These are phyloP conservation scores for Tolypocladium sp. DNA, from an alignment of 2,329 filamentous ascomycete genomes.

Conservation along the genomic window DNA sequence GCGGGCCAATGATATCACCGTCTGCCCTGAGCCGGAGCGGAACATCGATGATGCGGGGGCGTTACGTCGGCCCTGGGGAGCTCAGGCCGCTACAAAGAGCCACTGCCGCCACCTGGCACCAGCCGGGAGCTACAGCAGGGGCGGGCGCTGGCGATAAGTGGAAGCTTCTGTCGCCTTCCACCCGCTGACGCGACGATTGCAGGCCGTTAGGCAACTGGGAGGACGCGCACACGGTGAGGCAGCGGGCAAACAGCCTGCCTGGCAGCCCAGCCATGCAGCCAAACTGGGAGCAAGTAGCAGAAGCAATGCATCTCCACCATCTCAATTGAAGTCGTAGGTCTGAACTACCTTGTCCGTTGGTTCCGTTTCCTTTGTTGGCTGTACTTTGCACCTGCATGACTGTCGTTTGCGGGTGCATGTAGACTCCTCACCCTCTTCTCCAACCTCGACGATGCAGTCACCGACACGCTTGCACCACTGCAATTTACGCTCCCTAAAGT, in stretches of 20 bases:
- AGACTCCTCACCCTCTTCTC: too few relatives aligned
- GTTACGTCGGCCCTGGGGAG: background rate
- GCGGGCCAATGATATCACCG: conserved; percentile 25
- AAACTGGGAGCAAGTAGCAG: background rate
- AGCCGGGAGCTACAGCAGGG: conserved; percentile 8
- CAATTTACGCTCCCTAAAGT: background rate
- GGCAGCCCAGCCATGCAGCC: too few relatives aligned
- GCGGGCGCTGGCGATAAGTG: conserved; percentile 6
- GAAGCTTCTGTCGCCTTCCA: conserved; percentile 24
- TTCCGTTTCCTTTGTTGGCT: background rate
- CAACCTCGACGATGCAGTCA: too few relatives aligned
- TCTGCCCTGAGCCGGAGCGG: conserved; percentile 19
- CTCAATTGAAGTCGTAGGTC: background rate
- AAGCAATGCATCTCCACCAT: background rate
- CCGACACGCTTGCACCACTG: too few relatives aligned
- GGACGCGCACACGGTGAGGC: conserved; percentile 5
- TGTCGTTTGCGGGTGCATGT: too few relatives aligned
- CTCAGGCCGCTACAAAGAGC: background rate
- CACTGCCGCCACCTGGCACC: background rate
- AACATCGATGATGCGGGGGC: conserved; percentile 23
- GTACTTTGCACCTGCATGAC: too few relatives aligned
- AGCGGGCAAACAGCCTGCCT: background rate
- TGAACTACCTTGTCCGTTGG: too few relatives aligned
- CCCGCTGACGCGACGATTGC: conserved; percentile 1
- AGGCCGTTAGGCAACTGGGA: conserved; percentile 3